Percentiles rank a stretch among this genome's conserved stretches.
These are phyloP conservation scores for Chrysochromulina parva DNA, from an alignment of 78 protist genomes.

Conservation along the genomic window DNA sequence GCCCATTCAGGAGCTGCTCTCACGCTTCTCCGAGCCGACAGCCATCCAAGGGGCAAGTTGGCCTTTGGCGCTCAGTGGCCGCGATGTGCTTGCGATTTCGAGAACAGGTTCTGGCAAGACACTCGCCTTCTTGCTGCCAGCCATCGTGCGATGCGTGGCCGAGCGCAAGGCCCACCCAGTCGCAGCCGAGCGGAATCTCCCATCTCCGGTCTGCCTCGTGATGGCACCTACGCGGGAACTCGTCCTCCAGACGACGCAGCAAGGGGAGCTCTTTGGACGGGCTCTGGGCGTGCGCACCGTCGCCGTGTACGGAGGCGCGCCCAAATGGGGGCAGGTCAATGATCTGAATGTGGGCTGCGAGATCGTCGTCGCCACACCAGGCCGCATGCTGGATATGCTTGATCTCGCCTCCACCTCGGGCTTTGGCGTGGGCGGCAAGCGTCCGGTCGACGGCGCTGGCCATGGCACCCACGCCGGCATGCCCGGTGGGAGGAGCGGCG, in stretches of 20 bases:
- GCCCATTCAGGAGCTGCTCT: not conserved
- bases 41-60: constrained; percentile 92
- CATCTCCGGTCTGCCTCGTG: constrained; percentile 51
- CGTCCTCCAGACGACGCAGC: constrained; percentile 86
- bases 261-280: constrained; percentile 58
- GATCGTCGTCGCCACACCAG: constrained; percentile 73
- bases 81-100: constrained; percentile 97
- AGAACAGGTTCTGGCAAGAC: constrained; percentile 92
- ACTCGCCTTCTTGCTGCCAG: constrained; percentile 82
- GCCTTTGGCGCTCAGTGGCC: constrained; percentile 72
- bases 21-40: constrained; percentile 81
- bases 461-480: too few species aligned
- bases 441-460: constrained; percentile 51
- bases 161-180: not conserved
- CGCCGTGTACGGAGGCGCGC: constrained; percentile 9
- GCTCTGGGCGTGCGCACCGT: not conserved
- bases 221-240: constrained; percentile 97
- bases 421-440: constrained; percentile 20
- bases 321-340: not conserved
- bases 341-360: constrained; percentile 38
- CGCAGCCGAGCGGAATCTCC: not conserved
- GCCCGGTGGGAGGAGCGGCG: too few species aligned
- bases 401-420: constrained; percentile 55
- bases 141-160: not conserved
- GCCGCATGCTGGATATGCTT: constrained; percentile 67